Evolutionary conservation across 108 stramenopile genomes (phyloP).

Genomic region (Pseudonitzschia multiseries): DNA sequence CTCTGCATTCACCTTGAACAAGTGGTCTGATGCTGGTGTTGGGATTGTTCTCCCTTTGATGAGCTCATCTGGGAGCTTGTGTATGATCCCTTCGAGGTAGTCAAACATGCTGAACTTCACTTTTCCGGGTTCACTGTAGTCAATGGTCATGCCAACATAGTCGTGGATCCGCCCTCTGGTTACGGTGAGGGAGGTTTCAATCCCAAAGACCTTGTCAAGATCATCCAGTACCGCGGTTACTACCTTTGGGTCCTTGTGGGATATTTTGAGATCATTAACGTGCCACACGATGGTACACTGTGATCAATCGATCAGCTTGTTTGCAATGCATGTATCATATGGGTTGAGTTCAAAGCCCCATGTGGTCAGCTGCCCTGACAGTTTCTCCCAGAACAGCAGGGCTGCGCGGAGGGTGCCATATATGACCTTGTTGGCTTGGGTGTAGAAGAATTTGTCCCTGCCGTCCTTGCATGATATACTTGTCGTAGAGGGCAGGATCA

Average conservation of each 20-base stretch:
- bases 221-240: not conserved
- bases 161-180: slow-evolving; percentile 24
- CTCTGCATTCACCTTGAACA: no score
- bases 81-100: no score
- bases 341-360: slow-evolving; percentile 52
- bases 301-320: slow-evolving; percentile 25
- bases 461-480: slow-evolving; percentile 16
- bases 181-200: slow-evolving; percentile 19
- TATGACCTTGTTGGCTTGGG: slow-evolving; percentile 40
- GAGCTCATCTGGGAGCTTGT: no score
- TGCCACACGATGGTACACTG: slow-evolving; percentile 7
- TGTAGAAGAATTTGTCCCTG: slow-evolving; percentile 38
- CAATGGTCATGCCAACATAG: slow-evolving; percentile 47
- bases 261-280: slow-evolving; percentile 43
- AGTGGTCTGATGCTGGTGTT: no score
- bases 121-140: slow-evolving; percentile 10
- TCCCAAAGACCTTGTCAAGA: slow-evolving; percentile 19
- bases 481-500: slow-evolving; percentile 6
- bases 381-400: slow-evolving; percentile 35
- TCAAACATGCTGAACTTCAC: no score
- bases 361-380: slow-evolving; percentile 12
- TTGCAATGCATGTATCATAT: slow-evolving; percentile 58
- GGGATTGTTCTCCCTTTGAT: no score
- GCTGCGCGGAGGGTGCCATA: slow-evolving; percentile 41
- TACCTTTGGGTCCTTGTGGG: slow-evolving; percentile 28